These are phyloP conservation scores for Chondrostereum purpureum DNA, from an alignment of 1,284 basidiomycete genomes.

Conservation along the genomic window DNA sequence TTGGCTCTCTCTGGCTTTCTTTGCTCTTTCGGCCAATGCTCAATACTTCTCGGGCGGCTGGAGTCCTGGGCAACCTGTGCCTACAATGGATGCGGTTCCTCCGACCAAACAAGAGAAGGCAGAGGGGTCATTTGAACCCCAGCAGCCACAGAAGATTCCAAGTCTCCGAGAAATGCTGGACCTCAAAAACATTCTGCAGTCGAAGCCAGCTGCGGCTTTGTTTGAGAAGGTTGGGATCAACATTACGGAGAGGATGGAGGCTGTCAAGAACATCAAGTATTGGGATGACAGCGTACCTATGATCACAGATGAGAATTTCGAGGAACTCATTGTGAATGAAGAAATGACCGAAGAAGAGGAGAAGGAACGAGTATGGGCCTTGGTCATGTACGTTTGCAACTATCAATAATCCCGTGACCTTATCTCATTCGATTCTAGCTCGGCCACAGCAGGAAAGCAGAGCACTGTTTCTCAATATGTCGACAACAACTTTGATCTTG, in stretches of 20 bases:
- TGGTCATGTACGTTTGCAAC: conserved; percentile 53
- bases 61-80: conserved; percentile 58
- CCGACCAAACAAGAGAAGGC: not conserved
- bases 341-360: conserved; percentile 55
- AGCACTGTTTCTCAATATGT: conserved; percentile 62
- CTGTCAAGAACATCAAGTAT: conserved; percentile 31
- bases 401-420: conserved; percentile 3
- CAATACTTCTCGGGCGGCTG: conserved; percentile 77
- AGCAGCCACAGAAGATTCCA: not conserved
- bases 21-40: conserved; percentile 36
- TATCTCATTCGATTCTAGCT: conserved; percentile 30
- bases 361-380: conserved; percentile 59
- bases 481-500: conserved; percentile 63
- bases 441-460: conserved; percentile 49
- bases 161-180: conserved; percentile 28
- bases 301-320: conserved; percentile 71
- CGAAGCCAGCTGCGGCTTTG: conserved; percentile 44
- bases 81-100: conserved; percentile 2
- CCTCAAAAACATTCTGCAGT: conserved; percentile 40
- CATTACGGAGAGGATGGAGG: conserved; percentile 49
- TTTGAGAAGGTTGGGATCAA: conserved; percentile 60
- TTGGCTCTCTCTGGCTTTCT: conserved; percentile 29
- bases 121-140: not conserved
- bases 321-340: conserved; percentile 63
- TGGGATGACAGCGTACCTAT: conserved; percentile 71